Conservation (phyloP, 2,329 filamentous ascomycete genomes). For the Chalaropsis ovoidea region DNA sequence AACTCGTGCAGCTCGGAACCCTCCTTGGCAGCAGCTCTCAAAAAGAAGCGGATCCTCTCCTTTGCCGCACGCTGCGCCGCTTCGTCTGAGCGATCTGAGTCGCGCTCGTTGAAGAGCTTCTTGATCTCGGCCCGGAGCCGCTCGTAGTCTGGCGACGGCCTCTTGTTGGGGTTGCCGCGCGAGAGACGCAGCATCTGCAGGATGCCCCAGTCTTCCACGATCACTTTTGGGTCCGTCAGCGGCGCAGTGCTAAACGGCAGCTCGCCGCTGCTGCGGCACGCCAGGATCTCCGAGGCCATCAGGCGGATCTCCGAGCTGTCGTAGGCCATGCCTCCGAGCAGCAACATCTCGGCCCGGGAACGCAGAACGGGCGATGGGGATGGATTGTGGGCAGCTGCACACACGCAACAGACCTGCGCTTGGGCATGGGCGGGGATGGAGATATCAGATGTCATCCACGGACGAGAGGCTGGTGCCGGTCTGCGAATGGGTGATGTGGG, state of each 20-base stretch:
- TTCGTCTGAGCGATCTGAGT: conserved; percentile 28
- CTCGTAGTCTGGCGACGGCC: conserved; percentile 28
- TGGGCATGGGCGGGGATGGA: neutral
- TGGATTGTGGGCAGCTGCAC: neutral
- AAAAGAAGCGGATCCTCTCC: conserved; percentile 29
- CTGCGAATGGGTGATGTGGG: neutral
- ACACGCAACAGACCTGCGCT: neutral
- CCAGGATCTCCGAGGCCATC: conserved; percentile 31
- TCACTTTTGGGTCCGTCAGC: conserved; percentile 28
- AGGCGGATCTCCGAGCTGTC: conserved; percentile 27
- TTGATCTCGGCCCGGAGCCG: conserved; percentile 31
- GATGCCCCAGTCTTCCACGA: conserved; percentile 31
- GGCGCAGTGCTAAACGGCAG: conserved; percentile 32
- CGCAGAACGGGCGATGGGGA: neutral
- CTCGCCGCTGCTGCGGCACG: conserved; percentile 31
- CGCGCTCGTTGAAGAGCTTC: conserved; percentile 33
- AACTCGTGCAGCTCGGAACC: conserved; percentile 25
- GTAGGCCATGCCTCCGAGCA: conserved; percentile 21
- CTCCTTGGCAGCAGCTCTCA: conserved; percentile 29
- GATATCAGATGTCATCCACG: neutral
- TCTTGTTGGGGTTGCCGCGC: conserved; percentile 26
- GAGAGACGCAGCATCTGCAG: conserved; percentile 30
- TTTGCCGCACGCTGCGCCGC: conserved; percentile 27
- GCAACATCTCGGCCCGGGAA: conserved; percentile 10
- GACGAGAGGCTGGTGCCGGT: neutral